Evolutionary conservation across 495 filamentous ascomycete genomes (phyloP).

Genomic region (Penicillium macrosclerotiorum): DNA sequence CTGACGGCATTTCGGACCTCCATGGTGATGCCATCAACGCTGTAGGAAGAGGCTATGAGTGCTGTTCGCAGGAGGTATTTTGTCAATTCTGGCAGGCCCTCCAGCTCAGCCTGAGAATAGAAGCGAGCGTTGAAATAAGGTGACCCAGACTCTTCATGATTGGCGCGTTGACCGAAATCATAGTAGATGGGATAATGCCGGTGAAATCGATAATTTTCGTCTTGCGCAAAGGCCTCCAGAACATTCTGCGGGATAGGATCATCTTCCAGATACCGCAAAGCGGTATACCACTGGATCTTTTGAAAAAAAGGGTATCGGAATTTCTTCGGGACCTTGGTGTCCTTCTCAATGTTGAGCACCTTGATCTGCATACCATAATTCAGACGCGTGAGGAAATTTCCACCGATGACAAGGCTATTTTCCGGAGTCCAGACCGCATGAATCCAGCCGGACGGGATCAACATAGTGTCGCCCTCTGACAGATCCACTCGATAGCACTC

Average conservation of each 20-base stretch:
- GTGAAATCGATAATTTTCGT: conserved; percentile 51
- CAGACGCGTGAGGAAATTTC: conserved; percentile 70
- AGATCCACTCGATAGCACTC: conserved; percentile 75
- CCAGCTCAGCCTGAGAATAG: conserved; percentile 67
- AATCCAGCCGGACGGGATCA: conserved; percentile 80
- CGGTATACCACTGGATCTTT: conserved; percentile 71
- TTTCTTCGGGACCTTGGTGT: conserved; percentile 66
- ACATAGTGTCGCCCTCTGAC: conserved; percentile 71
- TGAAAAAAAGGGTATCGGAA: conserved; percentile 75
- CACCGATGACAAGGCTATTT: conserved; percentile 73
- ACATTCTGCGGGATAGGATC: conserved; percentile 64
- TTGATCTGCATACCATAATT: conserved; percentile 73
- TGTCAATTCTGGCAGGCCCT: conserved; percentile 61
- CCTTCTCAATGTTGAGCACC: conserved; percentile 68
- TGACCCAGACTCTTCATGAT: conserved; percentile 42
- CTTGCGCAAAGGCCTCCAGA: conserved; percentile 53
- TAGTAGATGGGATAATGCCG: conserved; percentile 55
- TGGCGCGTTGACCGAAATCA: conserved; percentile 55
- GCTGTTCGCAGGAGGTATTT: conserved; percentile 68
- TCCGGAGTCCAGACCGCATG: conserved; percentile 79
- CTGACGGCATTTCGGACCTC: conserved; percentile 59
- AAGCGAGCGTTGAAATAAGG: conserved; percentile 59
- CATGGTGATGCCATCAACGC: conserved; percentile 57
- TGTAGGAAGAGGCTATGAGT: conserved; percentile 61
- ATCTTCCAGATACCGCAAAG: conserved; percentile 62